Evolutionary conservation across 768 basidiomycete species (phyloP).

Genomic region (Symmetrospora coprosmae): DNA sequence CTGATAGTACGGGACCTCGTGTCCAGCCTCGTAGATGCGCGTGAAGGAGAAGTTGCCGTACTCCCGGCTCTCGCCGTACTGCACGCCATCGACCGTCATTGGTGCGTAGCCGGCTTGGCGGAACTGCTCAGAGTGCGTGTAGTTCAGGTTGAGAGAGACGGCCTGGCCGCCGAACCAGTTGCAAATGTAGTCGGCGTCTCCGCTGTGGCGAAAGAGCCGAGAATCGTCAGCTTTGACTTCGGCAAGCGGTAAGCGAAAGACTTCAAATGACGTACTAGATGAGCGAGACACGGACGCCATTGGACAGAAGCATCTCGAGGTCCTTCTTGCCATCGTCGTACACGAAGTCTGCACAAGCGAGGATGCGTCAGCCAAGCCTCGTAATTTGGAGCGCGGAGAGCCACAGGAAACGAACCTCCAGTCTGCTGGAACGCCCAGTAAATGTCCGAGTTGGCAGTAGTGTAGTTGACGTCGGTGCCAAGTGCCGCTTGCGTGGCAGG

Average conservation of each 20-base stretch:
- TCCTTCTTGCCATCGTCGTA: slow-evolving; percentile 1
- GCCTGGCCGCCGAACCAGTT: slow-evolving; percentile 18
- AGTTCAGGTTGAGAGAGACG: not conserved
- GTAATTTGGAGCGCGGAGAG: no score
- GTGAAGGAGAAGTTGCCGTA: slow-evolving; percentile 18
- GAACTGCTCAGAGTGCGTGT: slow-evolving; percentile 9
- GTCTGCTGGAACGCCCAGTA: slow-evolving; percentile 20
- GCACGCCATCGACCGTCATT: slow-evolving; percentile 18
- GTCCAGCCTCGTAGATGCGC: slow-evolving; percentile 18
- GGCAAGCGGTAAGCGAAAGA: no score
- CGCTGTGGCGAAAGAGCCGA: no score
- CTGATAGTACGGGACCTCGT: slow-evolving; percentile 11
- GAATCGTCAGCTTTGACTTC: no score
- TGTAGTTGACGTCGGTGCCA: slow-evolving; percentile 15
- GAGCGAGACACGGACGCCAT: slow-evolving; percentile 9
- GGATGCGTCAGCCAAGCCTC: no score
- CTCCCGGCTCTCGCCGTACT: slow-evolving; percentile 14
- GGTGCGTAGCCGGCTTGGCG: slow-evolving; percentile 1
- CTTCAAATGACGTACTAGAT: no score
- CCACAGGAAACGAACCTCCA: no score
- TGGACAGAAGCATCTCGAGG: not conserved
- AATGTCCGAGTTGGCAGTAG: slow-evolving; percentile 11
- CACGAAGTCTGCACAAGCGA: no score
- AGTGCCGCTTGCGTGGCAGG: slow-evolving; percentile 1
- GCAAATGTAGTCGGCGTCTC: slow-evolving; percentile 21